These are phyloP conservation scores for Cyphellophora attinorum DNA, from an alignment of 2,329 filamentous ascomycete species.

Conservation along the genomic window DNA sequence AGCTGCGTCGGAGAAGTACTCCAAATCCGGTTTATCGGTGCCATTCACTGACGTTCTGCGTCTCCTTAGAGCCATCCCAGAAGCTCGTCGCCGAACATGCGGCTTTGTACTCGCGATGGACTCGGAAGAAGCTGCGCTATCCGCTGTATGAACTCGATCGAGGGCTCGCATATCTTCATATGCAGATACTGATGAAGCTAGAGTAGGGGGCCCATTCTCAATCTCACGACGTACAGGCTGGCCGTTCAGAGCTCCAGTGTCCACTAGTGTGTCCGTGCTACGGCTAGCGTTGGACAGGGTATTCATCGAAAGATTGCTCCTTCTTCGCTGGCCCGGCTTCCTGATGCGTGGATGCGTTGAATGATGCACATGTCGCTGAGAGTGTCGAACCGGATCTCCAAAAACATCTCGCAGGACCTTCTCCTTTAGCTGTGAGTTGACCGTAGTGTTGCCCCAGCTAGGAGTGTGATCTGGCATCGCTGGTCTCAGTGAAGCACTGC, in stretches of 20 bases:
- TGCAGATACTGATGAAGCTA: constrained; percentile 13
- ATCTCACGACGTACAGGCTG: constrained; percentile 6
- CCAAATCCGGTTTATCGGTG: constrained; percentile 60
- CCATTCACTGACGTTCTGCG: constrained; percentile 61
- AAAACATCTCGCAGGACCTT: constrained; percentile 92
- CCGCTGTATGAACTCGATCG: constrained; percentile 24
- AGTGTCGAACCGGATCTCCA: constrained; percentile 70
- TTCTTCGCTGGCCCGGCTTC: constrained; percentile 23
- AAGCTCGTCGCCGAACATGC: constrained; percentile 57
- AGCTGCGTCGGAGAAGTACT: constrained; percentile 84
- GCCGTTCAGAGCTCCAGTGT: constrained; percentile 19
- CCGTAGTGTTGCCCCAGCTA: constrained; percentile 81
- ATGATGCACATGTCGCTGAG: constrained; percentile 59
- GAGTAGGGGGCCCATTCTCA: not conserved
- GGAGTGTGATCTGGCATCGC: constrained; percentile 38
- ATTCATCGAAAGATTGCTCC: constrained; percentile 26
- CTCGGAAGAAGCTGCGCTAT: constrained; percentile 9
- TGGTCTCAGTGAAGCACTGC: constrained; percentile 10
- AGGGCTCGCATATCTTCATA: constrained; percentile 19
- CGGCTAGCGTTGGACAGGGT: constrained; percentile 5
- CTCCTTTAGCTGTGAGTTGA: constrained; percentile 79
- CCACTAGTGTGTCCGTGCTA: not conserved
- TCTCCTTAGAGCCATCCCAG: constrained; percentile 72
- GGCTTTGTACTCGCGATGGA: constrained; percentile 9
- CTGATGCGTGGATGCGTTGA: constrained; percentile 49